phyloP scores from a whole-genome alignment of 495 filamentous ascomycete genomes.

The Aspergillus cavernicola region DNA sequence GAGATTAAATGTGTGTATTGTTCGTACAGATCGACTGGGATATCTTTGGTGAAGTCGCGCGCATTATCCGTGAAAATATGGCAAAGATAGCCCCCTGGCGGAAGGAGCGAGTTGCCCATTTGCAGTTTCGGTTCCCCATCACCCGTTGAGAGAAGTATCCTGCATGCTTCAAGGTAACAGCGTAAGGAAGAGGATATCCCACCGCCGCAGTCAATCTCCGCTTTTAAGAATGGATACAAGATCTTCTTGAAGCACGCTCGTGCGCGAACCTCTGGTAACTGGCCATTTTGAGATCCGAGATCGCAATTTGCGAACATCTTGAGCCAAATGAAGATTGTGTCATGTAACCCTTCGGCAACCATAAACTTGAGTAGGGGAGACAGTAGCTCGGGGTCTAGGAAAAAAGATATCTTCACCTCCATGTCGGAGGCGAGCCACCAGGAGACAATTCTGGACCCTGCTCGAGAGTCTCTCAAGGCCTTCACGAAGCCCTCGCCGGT shows the following conservation, averaged over 20 bases:
- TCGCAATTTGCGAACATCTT: conserved; percentile 29
- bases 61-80: too few relatives aligned
- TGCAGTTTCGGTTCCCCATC: conserved; percentile 5
- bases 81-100: too few relatives aligned
- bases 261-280: conserved; percentile 20
- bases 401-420: conserved; percentile 21
- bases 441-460: conserved; percentile 30
- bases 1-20: conserved; percentile 26
- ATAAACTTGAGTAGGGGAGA: conserved; percentile 34
- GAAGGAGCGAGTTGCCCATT: too few relatives aligned
- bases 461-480: conserved; percentile 33
- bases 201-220: conserved; percentile 33
- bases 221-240: conserved; percentile 29
- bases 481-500: conserved; percentile 15
- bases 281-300: conserved; percentile 25
- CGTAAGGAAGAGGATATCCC: conserved; percentile 30
- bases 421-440: conserved; percentile 44
- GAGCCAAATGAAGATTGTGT: conserved; percentile 32
- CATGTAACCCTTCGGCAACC: conserved; percentile 37
- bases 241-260: conserved; percentile 24
- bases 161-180: conserved; percentile 27
- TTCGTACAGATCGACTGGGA: conserved; percentile 29
- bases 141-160: conserved; percentile 15
- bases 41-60: conserved; percentile 13
- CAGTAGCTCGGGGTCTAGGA: conserved; percentile 14